Percentiles rank a stretch among this genome's conserved stretches.
phyloP scores from a whole-genome alignment of 1,284 basidiomycete species.

The Peniophora sp. region DNA sequence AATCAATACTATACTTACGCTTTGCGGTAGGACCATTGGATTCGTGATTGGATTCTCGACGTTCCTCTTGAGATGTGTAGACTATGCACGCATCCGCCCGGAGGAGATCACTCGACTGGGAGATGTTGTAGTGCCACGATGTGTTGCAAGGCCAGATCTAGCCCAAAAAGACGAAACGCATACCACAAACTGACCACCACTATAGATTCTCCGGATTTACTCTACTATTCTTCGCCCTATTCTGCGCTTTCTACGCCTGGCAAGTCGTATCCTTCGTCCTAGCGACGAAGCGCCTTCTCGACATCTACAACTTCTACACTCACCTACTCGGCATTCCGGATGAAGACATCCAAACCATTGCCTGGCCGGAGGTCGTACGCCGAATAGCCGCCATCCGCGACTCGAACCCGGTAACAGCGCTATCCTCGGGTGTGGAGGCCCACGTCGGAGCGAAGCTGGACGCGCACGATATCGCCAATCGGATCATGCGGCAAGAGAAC shows the following conservation, averaged over 20 bases:
- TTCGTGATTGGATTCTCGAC: conserved; percentile 97
- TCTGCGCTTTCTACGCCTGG: conserved; percentile 77
- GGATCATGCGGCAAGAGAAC: conserved; percentile 97
- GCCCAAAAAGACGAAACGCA: conserved; percentile 3
- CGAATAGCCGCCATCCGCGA: conserved; percentile 85
- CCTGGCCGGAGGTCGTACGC: conserved; percentile 92
- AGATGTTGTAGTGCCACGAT: conserved; percentile 75
- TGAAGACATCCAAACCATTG: conserved; percentile 95
- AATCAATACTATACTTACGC: conserved; percentile 12
- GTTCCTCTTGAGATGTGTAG: conserved; percentile 91
- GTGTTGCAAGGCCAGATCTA: conserved; percentile 65
- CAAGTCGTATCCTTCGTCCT: conserved; percentile 60
- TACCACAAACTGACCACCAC: conserved; percentile 9
- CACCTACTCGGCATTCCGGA: conserved; percentile 69
- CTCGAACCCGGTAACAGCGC: conserved; percentile 80
- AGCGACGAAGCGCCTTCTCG: conserved; percentile 67
- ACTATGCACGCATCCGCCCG: conserved; percentile 74
- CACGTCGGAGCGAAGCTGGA: conserved; percentile 76
- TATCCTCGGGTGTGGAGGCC: conserved; percentile 59
- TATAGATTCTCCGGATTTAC: conserved; percentile 77
- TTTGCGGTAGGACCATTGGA: conserved; percentile 72
- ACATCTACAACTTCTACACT: conserved; percentile 92
- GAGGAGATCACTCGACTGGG: conserved; percentile 59
- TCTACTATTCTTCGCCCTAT: conserved; percentile 73
- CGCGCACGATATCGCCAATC: conserved; percentile 93